Conservation (phyloP, 2,329 filamentous ascomycete genomes). For the Sordariomycetes sp. region DNA sequence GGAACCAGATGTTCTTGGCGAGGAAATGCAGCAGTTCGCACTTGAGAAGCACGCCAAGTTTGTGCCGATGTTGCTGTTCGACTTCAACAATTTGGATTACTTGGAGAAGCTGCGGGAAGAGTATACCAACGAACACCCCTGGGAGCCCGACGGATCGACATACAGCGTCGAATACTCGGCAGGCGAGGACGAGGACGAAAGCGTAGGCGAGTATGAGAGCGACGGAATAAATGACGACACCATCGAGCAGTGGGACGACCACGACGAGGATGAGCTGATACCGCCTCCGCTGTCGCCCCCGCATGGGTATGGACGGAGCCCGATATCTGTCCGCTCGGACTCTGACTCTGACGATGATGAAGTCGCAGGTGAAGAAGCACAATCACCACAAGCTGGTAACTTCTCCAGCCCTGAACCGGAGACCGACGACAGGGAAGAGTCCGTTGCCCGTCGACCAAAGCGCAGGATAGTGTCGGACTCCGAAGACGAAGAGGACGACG, state of each 20-base stretch:
- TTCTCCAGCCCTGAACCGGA: slow-evolving; percentile 5
- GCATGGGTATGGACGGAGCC: no score
- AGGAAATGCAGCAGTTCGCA: no score
- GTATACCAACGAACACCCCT: background rate
- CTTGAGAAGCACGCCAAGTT: slow-evolving; percentile 1
- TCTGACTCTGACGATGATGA: background rate
- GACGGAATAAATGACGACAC: slow-evolving; percentile 7
- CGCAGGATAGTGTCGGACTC: slow-evolving; percentile 5
- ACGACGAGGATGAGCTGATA: slow-evolving; percentile 6
- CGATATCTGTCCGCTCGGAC: no score
- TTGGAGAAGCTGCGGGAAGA: background rate
- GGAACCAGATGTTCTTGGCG: no score
- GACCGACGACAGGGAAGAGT: slow-evolving; percentile 1
- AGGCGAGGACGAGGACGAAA: slow-evolving; percentile 1
- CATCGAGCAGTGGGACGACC: slow-evolving; percentile 3
- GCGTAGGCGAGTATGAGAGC: slow-evolving; percentile 6
- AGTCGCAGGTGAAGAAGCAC: background rate
- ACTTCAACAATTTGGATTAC: background rate
- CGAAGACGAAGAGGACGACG: slow-evolving; percentile 5
- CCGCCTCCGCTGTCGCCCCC: slow-evolving; percentile 1
- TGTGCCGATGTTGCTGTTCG: background rate
- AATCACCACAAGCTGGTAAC: background rate
- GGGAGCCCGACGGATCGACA: background rate
- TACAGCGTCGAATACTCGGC: background rate
- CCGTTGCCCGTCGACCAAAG: background rate